Evolutionary conservation across 78 protist species (phyloP).

Genomic region (Planoprotostelium fungivorum): DNA sequence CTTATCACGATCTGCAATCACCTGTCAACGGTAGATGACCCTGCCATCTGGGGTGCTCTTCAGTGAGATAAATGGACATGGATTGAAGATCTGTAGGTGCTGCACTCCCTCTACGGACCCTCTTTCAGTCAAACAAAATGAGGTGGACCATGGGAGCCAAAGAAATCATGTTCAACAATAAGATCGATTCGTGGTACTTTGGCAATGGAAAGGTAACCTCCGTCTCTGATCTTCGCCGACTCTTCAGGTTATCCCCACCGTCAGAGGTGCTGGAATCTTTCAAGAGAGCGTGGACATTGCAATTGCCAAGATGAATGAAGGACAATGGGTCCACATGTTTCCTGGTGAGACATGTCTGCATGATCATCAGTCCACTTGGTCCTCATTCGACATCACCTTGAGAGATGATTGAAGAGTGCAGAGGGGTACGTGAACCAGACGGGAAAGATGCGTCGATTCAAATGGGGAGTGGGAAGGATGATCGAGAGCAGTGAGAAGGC

Average conservation of each 20-base stretch:
- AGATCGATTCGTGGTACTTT: conserved; percentile 21
- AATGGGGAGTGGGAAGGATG: conserved; percentile 59
- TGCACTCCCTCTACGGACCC: not conserved
- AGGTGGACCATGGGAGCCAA: conserved; percentile 55
- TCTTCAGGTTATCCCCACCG: conserved; percentile 17
- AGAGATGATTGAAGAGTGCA: conserved; percentile 1
- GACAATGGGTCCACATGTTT: conserved; percentile 52
- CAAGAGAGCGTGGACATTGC: conserved; percentile 27
- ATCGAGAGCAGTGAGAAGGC: conserved; percentile 11
- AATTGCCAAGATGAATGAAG: conserved; percentile 28
- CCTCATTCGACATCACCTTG: not conserved
- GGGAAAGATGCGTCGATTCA: conserved; percentile 20
- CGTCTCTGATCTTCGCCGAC: not conserved
- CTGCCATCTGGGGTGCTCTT: conserved; percentile 29
- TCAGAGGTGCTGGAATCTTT: conserved; percentile 54
- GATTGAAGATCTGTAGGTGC: not conserved
- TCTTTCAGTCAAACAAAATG: not conserved
- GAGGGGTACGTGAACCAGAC: conserved; percentile 41
- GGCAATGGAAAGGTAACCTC: conserved; percentile 20
- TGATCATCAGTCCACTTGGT: too few species aligned
- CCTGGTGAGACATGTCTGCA: too few species aligned
- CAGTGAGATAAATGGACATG: not conserved
- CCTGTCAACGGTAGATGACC: conserved; percentile 41
- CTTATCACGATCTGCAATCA: conserved; percentile 33
- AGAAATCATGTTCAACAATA: conserved; percentile 34